Conservation (phyloP, 129 eudicot species). For the Artemisia annua region DNA sequence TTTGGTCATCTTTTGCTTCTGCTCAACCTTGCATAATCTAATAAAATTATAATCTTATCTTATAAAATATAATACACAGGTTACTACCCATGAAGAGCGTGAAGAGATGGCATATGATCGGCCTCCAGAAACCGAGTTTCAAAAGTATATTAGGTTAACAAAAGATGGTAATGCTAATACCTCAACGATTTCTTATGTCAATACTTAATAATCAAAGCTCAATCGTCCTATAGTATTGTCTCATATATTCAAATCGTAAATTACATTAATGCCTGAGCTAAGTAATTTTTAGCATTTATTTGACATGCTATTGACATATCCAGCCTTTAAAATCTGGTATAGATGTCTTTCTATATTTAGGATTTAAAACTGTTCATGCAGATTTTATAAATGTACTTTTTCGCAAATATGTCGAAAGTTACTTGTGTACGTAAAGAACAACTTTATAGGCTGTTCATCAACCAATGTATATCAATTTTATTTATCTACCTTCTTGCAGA, state of each 20-base stretch:
- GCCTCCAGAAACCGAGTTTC: slow-evolving; percentile 84
- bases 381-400: not conserved
- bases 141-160: slow-evolving; percentile 58
- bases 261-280: not conserved
- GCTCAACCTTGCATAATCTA: slow-evolving; percentile 10
- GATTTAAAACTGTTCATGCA: slow-evolving; percentile 5
- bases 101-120: slow-evolving; percentile 69
- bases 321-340: not conserved
- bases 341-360: not conserved
- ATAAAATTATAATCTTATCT: slow-evolving; percentile 10
- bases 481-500: slow-evolving; percentile 32
- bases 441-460: not conserved
- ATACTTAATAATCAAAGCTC: not conserved
- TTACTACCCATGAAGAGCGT: slow-evolving; percentile 58
- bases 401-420: not conserved
- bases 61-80: slow-evolving; percentile 40
- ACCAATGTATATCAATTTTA: not conserved
- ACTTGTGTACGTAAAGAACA: not conserved
- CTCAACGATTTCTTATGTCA: not conserved
- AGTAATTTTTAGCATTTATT: not conserved
- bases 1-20: slow-evolving; percentile 15
- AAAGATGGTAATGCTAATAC: slow-evolving; percentile 52
- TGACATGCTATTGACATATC: not conserved
- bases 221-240: not conserved
- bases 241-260: not conserved